Evolutionary conservation across 139 green algal species (phyloP), one percentile per base, ranked within the genome.

Genomic region (Chlamydomonas sp.): DNA sequence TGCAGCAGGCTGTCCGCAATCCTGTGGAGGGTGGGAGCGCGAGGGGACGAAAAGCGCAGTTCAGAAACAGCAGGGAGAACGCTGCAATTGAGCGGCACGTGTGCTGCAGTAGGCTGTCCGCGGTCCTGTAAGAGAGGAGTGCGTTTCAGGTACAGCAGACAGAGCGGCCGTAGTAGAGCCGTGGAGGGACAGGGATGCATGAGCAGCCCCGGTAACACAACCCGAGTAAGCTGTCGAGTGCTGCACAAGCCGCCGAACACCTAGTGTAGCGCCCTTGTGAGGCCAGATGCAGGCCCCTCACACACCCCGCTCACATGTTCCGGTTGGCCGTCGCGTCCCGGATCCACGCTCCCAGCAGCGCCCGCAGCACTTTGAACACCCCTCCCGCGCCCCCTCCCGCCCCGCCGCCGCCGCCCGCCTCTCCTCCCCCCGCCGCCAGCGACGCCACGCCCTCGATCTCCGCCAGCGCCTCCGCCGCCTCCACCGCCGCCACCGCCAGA

Each of bases 401-500:
- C 3, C 68, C 80, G 8, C 71, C 72, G 8, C 60, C 71, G 3
- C 62, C 80, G 10, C 92, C 49, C 84, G 59, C 6, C 72, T 85
- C 88, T 57, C 86, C 72, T 7, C 80, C 67, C 68, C 89, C 88
- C 87, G 78, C 92, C 89, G 94, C 93, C 14, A 93, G 31, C 17
- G 93, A 72, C 3, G 90, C 63, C 0, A 85, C 88, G 0, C 97
- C 96, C 88, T 97, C 96, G 79, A 97, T 75, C 85, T 97, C 96
- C 49, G 90, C 91, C 59, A 97, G 73, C 57, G 91, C 74, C 17
- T 92, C 73, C 63, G 89, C 91, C 79, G 90, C 93, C 88, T 95
- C 85, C 49, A 98, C 61, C 62, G 96, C 95, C 64, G 86, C 91
- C 58, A 99, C 97, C 18, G 95, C 94, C 86, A 99, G 90, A 93